Conservation (phyloP, 768 basidiomycete genomes). For the Cubamyces sp. region DNA sequence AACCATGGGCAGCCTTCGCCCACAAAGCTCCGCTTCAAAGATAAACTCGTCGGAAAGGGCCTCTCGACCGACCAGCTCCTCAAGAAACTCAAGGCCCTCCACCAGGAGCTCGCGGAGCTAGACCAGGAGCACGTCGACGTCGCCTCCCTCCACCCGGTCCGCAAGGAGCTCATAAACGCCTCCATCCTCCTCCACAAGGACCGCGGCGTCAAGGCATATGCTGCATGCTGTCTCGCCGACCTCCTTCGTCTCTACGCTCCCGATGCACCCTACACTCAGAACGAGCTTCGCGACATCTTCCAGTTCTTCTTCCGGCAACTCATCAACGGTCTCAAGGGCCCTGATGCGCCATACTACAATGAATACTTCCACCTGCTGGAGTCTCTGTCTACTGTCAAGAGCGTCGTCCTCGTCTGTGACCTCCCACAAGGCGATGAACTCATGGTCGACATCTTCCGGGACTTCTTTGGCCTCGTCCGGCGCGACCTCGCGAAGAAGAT, state of each 20-base stretch:
- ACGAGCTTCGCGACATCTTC: conserved; percentile 93
- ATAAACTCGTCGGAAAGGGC: conserved; percentile 79
- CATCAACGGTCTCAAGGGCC: conserved; percentile 67
- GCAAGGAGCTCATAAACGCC: conserved; percentile 78
- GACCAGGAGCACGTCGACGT: conserved; percentile 89
- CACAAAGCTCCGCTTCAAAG: conserved; percentile 75
- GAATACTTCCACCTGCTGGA: conserved; percentile 97
- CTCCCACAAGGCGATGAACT: conserved; percentile 86
- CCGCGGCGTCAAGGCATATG: conserved; percentile 92
- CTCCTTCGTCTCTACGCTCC: conserved; percentile 93
- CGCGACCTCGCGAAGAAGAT: conserved; percentile 80
- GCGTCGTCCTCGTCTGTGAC: conserved; percentile 91
- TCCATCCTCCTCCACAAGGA: conserved; percentile 93
- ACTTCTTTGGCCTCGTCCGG: conserved; percentile 79
- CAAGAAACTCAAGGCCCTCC: conserved; percentile 84
- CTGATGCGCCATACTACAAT: conserved; percentile 83
- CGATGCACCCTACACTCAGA: conserved; percentile 91
- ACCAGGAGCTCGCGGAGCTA: conserved; percentile 74
- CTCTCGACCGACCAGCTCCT: conserved; percentile 80
- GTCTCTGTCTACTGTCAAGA: conserved; percentile 91
- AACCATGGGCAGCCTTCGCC: conserved; percentile 54
- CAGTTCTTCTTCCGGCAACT: conserved; percentile 95
- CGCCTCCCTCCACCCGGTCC: conserved; percentile 65
- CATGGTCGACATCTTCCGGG: conserved; percentile 80
- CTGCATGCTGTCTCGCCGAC: conserved; percentile 94